phyloP scores from a whole-genome alignment of 495 filamentous ascomycete species.

The Apiosordaria backusii region DNA sequence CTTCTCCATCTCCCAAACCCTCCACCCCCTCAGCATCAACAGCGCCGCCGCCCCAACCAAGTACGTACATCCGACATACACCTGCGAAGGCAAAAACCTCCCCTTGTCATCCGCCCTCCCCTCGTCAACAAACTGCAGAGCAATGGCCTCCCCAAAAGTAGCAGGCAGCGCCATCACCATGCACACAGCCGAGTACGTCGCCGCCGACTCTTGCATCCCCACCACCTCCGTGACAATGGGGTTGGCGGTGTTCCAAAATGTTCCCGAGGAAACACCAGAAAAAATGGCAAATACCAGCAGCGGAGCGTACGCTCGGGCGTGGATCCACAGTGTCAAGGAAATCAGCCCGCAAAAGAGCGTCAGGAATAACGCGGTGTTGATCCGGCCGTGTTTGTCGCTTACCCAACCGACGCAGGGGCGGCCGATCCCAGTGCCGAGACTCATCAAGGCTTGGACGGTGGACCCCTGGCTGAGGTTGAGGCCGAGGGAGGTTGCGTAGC shows the following conservation, averaged over 20 bases:
- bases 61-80: not conserved
- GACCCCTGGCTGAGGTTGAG: conserved; percentile 59
- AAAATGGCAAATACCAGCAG: conserved; percentile 66
- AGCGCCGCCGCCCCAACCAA: not conserved
- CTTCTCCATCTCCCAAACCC: not conserved
- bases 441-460: conserved; percentile 63
- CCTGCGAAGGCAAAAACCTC: not conserved
- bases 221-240: conserved; percentile 76
- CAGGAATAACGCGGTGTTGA: conserved; percentile 53
- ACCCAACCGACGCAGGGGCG: conserved; percentile 61
- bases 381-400: conserved; percentile 58
- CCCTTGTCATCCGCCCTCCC: not conserved
- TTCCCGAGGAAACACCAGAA: conserved; percentile 60
- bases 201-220: conserved; percentile 45
- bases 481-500: conserved; percentile 59
- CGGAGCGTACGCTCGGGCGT: conserved; percentile 59
- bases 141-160: conserved; percentile 20
- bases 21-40: not conserved
- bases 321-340: conserved; percentile 63
- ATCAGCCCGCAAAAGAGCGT: conserved; percentile 18
- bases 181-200: conserved; percentile 14
- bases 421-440: conserved; percentile 61
- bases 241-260: conserved; percentile 68
- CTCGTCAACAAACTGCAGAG: conserved; percentile 17
- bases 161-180: conserved; percentile 21